phyloP scores from a whole-genome alignment of 106 monocot species.

The Apostasia shenzhenica region DNA sequence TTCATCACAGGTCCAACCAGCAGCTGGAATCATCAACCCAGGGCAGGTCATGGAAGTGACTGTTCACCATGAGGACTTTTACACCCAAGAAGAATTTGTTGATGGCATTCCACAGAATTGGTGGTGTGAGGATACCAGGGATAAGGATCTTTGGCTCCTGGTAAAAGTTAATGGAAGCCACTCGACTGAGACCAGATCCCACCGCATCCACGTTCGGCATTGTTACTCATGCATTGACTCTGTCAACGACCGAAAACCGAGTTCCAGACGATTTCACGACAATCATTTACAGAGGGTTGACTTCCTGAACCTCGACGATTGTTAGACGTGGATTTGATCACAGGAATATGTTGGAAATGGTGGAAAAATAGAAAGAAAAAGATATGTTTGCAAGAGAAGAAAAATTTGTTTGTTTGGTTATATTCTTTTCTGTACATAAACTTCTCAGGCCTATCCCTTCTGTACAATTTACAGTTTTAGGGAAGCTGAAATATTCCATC shows the following conservation, averaged over 20 bases:
- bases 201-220: constrained; percentile 48
- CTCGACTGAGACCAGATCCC: constrained; percentile 32
- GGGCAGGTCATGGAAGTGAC: constrained; percentile 53
- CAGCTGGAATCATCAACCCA: constrained; percentile 58
- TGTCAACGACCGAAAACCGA: constrained; percentile 6
- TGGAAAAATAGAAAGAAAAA: too few relatives aligned
- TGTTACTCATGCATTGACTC: constrained; percentile 14
- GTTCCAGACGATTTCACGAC: constrained; percentile 21
- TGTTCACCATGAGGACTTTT: constrained; percentile 66
- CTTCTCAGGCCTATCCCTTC: not conserved
- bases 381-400: too few relatives aligned
- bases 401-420: not conserved
- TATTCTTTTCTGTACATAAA: constrained; percentile 4
- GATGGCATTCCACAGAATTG: constrained; percentile 67
- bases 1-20: constrained; percentile 47
- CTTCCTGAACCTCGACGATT: constrained; percentile 14
- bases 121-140: constrained; percentile 67
- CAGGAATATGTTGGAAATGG: not conserved
- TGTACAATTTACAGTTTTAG: not conserved
- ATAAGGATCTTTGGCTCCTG: constrained; percentile 47
- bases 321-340: not conserved
- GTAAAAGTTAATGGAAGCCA: constrained; percentile 50
- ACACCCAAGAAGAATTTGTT: constrained; percentile 51
- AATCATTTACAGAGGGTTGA: constrained; percentile 47
- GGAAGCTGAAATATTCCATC: not conserved